These are phyloP conservation scores for Candida tetrigidarum DNA, from an alignment of 1,139 yeast genomes.

Conservation along the genomic window DNA sequence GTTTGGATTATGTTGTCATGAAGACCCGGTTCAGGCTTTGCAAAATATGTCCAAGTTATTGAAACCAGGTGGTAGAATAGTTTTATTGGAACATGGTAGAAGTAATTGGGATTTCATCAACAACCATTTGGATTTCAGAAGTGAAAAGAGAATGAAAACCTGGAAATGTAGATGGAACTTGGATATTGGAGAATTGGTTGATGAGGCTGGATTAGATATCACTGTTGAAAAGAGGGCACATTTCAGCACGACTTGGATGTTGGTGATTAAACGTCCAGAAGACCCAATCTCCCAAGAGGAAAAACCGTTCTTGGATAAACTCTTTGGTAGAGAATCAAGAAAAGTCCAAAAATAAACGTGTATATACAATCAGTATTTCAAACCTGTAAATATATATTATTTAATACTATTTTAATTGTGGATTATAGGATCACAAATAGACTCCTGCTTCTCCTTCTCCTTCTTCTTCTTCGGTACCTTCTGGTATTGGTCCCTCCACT, in stretches of 20 bases:
- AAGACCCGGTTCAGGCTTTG: conserved; percentile 86
- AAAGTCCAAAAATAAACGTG: conserved; percentile 16
- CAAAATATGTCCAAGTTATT: conserved; percentile 71
- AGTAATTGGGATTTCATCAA: conserved; percentile 81
- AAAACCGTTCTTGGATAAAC: conserved; percentile 47
- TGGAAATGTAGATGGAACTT: conserved; percentile 99
- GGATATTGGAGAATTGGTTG: conserved; percentile 85
- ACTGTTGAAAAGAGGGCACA: conserved; percentile 81
- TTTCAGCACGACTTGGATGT: conserved; percentile 93
- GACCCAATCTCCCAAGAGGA: conserved; percentile 54
- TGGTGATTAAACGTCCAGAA: conserved; percentile 73
- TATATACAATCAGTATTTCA: conserved; percentile 1
- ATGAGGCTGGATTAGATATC: conserved; percentile 81
- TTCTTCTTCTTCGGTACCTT: conserved; percentile 6
- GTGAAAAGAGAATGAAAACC: conserved; percentile 79
- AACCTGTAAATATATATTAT: not conserved
- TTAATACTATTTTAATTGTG: too few relatives aligned
- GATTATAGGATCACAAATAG: conserved; percentile 18
- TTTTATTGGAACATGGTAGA: conserved; percentile 90
- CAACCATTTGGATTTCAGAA: conserved; percentile 78
- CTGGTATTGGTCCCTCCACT: conserved; percentile 6
- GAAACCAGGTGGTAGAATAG: conserved; percentile 90
- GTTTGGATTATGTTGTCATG: conserved; percentile 94
- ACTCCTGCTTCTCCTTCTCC: conserved; percentile 17
- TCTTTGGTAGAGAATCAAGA: conserved; percentile 37